These are phyloP conservation scores for Cephalotrichum gorgonifer DNA, from an alignment of 2,329 filamentous ascomycete species.

Conservation along the genomic window DNA sequence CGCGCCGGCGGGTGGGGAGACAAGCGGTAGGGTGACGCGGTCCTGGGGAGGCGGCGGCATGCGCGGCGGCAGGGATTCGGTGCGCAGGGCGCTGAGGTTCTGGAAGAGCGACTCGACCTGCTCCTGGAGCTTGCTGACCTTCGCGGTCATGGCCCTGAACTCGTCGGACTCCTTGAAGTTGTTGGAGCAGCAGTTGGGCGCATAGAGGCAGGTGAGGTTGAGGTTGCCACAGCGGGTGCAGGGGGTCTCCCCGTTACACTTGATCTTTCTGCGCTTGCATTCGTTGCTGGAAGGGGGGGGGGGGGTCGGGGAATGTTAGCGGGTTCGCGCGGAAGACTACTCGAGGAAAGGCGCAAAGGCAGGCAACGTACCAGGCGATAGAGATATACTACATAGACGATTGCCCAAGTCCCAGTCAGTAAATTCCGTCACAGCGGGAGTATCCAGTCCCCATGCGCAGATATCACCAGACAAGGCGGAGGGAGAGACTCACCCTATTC, in stretches of 20 bases:
- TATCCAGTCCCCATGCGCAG: slow-evolving; percentile 1
- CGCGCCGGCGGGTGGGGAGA: background rate
- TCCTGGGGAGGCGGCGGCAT: slow-evolving; percentile 2
- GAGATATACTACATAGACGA: slow-evolving; percentile 40
- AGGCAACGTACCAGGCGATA: slow-evolving; percentile 43
- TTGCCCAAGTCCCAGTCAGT: background rate
- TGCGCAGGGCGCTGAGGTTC: slow-evolving; percentile 39
- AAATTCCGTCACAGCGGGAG: background rate
- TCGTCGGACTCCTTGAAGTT: slow-evolving; percentile 90
- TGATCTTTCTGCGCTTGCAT: slow-evolving; percentile 66
- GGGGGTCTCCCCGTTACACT: slow-evolving; percentile 60
- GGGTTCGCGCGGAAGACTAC: background rate
- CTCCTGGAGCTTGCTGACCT: slow-evolving; percentile 67
- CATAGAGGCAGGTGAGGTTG: slow-evolving; percentile 54
- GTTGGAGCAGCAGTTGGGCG: slow-evolving; percentile 58
- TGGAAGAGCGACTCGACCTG: slow-evolving; percentile 72
- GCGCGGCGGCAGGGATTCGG: slow-evolving; percentile 2
- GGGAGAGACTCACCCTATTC: slow-evolving; percentile 36
- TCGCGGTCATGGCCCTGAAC: slow-evolving; percentile 69
- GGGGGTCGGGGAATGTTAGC: background rate
- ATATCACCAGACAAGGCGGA: background rate
- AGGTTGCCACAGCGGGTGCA: slow-evolving; percentile 61
- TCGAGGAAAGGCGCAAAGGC: background rate
- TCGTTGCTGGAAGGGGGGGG: slow-evolving; percentile 43
- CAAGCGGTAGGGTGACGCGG: background rate